Percentiles rank a stretch among this genome's conserved stretches.
Evolutionary conservation across 441 rosid genomes (phyloP).

Genomic region (Heliophila coronopifolia): DNA sequence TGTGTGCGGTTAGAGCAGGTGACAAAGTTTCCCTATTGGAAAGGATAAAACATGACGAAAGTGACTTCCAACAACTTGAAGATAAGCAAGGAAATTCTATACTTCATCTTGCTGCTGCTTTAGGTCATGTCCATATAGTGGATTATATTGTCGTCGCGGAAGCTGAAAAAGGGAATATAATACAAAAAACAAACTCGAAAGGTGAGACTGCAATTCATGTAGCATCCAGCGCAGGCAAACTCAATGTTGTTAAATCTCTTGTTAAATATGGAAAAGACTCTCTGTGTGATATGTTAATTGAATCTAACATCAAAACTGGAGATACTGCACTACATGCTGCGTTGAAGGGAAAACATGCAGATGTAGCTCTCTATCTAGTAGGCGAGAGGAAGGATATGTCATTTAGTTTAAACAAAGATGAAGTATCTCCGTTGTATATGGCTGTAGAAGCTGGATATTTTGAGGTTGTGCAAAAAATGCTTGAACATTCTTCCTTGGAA

Average conservation of each 20-base stretch:
- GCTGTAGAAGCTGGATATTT: constrained; percentile 9
- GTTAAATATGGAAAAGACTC: background rate
- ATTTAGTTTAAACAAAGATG: background rate
- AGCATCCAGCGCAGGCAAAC: background rate
- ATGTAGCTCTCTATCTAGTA: background rate
- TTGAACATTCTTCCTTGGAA: too few relatives aligned
- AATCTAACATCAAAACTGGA: background rate
- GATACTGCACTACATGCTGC: background rate
- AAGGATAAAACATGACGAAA: background rate
- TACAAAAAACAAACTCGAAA: background rate
- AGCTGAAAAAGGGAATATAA: too few relatives aligned
- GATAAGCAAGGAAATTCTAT: background rate
- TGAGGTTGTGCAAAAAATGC: background rate
- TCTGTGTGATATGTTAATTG: background rate
- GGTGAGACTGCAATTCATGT: background rate
- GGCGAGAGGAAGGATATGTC: background rate
- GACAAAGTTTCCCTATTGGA: background rate
- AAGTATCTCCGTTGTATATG: background rate
- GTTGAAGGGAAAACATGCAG: background rate
- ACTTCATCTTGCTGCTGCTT: constrained; percentile 8
- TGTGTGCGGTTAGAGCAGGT: constrained; percentile 10
- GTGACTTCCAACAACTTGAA: background rate
- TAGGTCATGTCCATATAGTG: background rate
- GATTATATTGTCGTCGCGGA: too few relatives aligned
- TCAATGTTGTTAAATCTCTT: background rate